phyloP scores from a whole-genome alignment of 345 rosid genomes.

The Eucalyptus marginata region DNA sequence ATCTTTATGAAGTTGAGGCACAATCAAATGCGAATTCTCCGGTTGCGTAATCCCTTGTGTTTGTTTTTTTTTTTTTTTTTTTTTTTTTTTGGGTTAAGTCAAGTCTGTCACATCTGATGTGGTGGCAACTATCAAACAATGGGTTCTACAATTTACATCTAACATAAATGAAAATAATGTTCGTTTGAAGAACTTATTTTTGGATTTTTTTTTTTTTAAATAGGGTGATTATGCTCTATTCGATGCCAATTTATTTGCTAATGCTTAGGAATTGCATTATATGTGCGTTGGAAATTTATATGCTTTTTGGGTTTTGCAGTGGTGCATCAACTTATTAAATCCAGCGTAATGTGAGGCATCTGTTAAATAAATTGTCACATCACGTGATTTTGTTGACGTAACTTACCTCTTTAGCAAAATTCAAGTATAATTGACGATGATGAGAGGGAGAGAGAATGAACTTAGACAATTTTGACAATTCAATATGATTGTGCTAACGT shows the following conservation, averaged over 20 bases:
- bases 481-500: background rate
- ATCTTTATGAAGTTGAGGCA: background rate
- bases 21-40: background rate
- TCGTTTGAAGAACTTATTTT: background rate
- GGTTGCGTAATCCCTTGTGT: background rate
- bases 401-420: background rate
- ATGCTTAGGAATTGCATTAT: background rate
- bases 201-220: background rate
- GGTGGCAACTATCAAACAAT: background rate
- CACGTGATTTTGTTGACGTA: background rate
- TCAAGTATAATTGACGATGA: background rate
- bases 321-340: background rate
- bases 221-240: background rate
- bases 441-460: background rate
- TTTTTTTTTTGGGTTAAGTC: background rate
- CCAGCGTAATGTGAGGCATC: background rate
- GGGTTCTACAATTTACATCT: background rate
- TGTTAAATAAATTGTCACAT: background rate
- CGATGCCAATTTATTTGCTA: background rate
- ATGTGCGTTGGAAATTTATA: background rate
- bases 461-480: background rate
- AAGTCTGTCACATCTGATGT: background rate
- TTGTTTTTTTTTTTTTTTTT: background rate
- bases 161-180: background rate
- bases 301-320: background rate